These are phyloP conservation scores for Dothistroma pini DNA, from an alignment of 2,329 filamentous ascomycete species.

Conservation along the genomic window DNA sequence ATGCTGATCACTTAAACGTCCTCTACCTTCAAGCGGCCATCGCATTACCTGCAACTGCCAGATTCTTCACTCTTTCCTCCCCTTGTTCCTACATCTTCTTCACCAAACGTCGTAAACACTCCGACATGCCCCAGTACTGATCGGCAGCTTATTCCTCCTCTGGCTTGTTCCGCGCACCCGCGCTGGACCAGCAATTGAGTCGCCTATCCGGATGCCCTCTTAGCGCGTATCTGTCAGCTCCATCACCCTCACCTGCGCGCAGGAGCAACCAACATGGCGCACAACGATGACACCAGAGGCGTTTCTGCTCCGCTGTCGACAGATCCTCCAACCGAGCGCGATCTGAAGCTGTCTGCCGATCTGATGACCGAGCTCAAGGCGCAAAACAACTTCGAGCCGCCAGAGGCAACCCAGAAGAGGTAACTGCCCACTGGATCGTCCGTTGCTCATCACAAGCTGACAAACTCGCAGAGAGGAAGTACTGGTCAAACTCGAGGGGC, in stretches of 20 bases:
- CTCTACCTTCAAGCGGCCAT: not conserved
- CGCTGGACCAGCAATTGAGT: not conserved
- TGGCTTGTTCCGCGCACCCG: not conserved
- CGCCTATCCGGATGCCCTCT: not conserved
- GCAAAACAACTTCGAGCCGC: constrained; percentile 88
- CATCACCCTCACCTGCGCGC: constrained; percentile 3
- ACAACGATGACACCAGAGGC: constrained; percentile 17
- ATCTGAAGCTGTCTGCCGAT: constrained; percentile 71
- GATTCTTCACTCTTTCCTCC: not conserved
- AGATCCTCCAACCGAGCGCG: constrained; percentile 68
- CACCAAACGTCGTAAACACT: not conserved
- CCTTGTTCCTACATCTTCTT: not conserved
- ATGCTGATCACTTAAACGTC: not conserved
- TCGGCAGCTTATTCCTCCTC: not conserved
- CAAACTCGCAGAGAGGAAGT: constrained; percentile 59
- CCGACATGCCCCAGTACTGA: not conserved
- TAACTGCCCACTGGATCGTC: constrained; percentile 36
- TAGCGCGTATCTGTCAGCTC: not conserved
- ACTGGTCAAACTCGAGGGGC: constrained; percentile 70
- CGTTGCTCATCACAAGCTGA: constrained; percentile 13
- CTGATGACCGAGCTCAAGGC: constrained; percentile 79
- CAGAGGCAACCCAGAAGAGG: constrained; percentile 80
- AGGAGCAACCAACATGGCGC: constrained; percentile 13
- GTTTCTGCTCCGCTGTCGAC: constrained; percentile 63
- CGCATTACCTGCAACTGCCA: not conserved